Conservation (phyloP, 2,329 filamentous ascomycete species). For the Beauveria caledonica region DNA sequence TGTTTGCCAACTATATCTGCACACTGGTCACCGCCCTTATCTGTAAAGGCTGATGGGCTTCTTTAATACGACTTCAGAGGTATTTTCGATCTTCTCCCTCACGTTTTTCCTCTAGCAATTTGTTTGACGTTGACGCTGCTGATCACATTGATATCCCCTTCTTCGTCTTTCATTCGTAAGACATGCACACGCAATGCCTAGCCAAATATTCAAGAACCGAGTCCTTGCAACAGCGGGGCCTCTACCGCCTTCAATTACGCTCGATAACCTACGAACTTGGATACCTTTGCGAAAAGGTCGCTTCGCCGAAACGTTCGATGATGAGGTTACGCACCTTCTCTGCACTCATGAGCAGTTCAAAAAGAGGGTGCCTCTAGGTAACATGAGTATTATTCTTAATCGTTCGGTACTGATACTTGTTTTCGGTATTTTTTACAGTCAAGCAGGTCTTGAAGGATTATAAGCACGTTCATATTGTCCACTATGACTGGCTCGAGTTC, state of each 20-base stretch:
- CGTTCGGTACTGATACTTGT: neutral
- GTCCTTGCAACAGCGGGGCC: conserved; percentile 51
- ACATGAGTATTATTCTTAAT: neutral
- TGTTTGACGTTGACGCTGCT: neutral
- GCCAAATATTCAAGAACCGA: conserved; percentile 41
- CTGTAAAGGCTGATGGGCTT: neutral
- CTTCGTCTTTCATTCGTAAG: neutral
- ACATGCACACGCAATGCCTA: conserved; percentile 19
- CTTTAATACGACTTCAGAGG: neutral
- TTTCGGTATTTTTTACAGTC: conserved; percentile 20
- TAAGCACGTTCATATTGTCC: conserved; percentile 33
- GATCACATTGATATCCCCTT: neutral
- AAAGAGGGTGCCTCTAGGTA: conserved; percentile 30
- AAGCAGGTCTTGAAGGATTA: conserved; percentile 28
- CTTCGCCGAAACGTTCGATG: conserved; percentile 43
- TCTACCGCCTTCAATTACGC: conserved; percentile 40
- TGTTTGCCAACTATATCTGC: neutral
- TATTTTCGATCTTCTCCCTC: neutral
- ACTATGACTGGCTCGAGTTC: conserved; percentile 46
- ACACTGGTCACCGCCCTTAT: neutral
- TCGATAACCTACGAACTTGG: conserved; percentile 58
- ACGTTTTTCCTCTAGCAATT: neutral
- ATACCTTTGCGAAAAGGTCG: conserved; percentile 52
- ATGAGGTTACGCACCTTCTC: conserved; percentile 64
- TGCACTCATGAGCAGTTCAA: conserved; percentile 55